Base-by-base conservation (phyloP, 2,329 filamentous ascomycete species). In the Phaeosphaeria sp. region DNA sequence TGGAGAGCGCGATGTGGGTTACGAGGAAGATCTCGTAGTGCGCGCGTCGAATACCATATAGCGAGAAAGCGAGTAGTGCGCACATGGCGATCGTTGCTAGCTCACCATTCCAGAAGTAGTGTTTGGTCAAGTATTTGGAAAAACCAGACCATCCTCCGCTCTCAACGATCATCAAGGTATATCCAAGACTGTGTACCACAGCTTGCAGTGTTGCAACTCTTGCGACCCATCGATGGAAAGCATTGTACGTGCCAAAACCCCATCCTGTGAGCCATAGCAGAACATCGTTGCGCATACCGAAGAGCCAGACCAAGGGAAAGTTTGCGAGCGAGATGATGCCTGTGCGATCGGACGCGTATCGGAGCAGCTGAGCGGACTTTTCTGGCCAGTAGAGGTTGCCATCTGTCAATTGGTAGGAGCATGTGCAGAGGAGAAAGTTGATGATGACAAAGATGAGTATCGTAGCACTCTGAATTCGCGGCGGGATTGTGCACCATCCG, bases 221-320 rank as follows among this genome's bases (percentile, higher is more conserved):
- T 0, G 89, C 88, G 3, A 88, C 80, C 81, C 87, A 88, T 0
- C 89, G 84, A 72, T 91, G 89, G 51, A 90, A 90, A 42, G 86
- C 82, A 63, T 86, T 91, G 66, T 87, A 91, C 0, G 86, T 87
- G 1, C 82, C 82, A 69, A 89, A 90, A 11, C 85, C 86, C 88
- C 89, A 91, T 0, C 88, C 88, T 0, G 89, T 91, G 0, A 87
- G 69, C 86, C 86, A 89, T 53, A 90, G 78, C 17, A 90, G 80
- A 0, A 87, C 67, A 51, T 91, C 90, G 60, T 91, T 91, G 9
- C 89, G 80, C 68, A 86, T 85, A 0, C 84, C 86, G 62, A 91
- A 91, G 0, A 91, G 73, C 87, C 87, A 90, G 0, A 90, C 76
- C 2, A 89, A 66, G 0, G 87, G 86, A 6, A 91, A 81, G 60